Percentiles rank a stretch among this genome's conserved stretches.
These are phyloP conservation scores for Acanthamoeba castellanii DNA, from an alignment of 208 protist genomes.

Conservation along the genomic window DNA sequence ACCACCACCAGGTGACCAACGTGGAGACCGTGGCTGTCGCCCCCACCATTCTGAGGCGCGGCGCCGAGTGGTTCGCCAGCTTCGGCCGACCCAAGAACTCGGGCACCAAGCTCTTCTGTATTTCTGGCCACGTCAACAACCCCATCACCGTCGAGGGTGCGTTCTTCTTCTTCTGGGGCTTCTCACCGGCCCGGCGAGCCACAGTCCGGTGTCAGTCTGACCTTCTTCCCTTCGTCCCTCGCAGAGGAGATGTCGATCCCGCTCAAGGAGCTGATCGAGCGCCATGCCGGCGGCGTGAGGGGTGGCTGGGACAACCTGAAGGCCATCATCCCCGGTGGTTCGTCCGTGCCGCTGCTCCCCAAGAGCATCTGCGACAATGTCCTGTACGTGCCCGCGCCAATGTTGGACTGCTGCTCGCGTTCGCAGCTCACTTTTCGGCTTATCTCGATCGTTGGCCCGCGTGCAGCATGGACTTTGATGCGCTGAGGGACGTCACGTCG, in stretches of 20 bases:
- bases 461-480: conserved; percentile 98
- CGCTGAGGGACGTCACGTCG: conserved; percentile 93
- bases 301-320: conserved; percentile 99
- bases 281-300: conserved; percentile 96
- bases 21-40: conserved; percentile 98
- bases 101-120: conserved; percentile 98
- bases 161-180: background rate
- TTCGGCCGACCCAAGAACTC: conserved; percentile 98
- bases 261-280: conserved; percentile 97
- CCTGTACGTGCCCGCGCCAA: conserved; percentile 83
- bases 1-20: conserved; percentile 92
- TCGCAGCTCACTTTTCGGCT: background rate
- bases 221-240: background rate
- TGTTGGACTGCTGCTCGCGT: too few species aligned
- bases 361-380: conserved; percentile 96
- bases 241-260: conserved; percentile 98
- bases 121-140: conserved; percentile 99
- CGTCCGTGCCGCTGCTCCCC: conserved; percentile 97
- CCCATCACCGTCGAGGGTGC: conserved; percentile 97
- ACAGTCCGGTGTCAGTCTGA: background rate
- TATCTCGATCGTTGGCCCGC: background rate
- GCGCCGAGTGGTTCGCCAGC: conserved; percentile 94
- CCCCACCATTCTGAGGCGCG: conserved; percentile 95
- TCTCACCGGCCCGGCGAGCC: background rate
- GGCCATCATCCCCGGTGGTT: conserved; percentile 97